Evolutionary conservation across 805 yeast genomes (phyloP), one percentile per base, ranked within the genome.

Genomic region (Starmerella geochares): DNA sequence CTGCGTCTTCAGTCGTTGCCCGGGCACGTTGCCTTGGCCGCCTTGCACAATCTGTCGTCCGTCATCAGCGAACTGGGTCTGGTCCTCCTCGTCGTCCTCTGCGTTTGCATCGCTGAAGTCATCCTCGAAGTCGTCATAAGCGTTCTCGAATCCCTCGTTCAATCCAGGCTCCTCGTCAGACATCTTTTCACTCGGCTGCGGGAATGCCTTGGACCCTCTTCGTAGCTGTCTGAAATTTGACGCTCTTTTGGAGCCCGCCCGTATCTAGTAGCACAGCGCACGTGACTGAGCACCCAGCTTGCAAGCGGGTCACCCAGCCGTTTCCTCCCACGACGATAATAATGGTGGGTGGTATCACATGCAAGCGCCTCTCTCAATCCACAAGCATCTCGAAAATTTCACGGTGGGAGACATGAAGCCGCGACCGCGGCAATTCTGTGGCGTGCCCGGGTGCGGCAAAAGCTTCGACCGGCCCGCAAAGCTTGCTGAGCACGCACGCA

Each of bases 381-480:
- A n/a, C n/a, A n/a, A n/a, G n/a, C n/a, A 5, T 40, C n/a, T 7
- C 23, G 31, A 35, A 38, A 29, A 37, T 31, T 17, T 47, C 36
- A 21, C 33, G 46, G 40, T 47, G 27, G 25, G 50, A 28, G 50
- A 46, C 49, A 48, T 35, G 48, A 48, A 49, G 28, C 38, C 50
- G n/a, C 20, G 55, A 28, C 55, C 55, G 13, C 47, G 65, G 21
- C 81, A 82, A 61, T 60, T 64, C 11, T 90, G 97, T 64, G 75
- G 53, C 3, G 59, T 55, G 5, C 52, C 72, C 17, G 74, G 76
- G 2, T 92, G 97, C 60, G 75, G 67, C 27, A 90, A 86, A 63
- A 75, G 83, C 1, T 90, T 86, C 60, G 69, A 83, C 5, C 72
- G 90, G 44, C 96, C 96, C 0, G 80, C 94, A 1, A 70, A 86